These are phyloP conservation scores for Rhizopogon roseolus DNA, from an alignment of 768 basidiomycete genomes.

Conservation along the genomic window DNA sequence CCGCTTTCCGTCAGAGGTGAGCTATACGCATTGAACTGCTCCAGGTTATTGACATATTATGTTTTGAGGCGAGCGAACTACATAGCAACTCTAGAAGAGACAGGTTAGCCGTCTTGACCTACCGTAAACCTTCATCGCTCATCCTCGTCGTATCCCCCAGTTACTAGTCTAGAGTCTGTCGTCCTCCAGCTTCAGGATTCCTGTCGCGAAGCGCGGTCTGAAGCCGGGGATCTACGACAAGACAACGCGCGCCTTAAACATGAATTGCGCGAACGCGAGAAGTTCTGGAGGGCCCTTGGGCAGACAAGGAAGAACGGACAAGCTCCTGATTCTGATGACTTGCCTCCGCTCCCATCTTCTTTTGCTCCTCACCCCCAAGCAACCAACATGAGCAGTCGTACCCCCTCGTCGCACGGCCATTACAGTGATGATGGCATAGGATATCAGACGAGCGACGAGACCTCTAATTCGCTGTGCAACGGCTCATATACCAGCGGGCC, in stretches of 20 bases:
- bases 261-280: conserved; percentile 69
- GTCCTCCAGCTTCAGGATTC: conserved; percentile 82
- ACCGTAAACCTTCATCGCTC: conserved; percentile 3
- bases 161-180: conserved; percentile 81
- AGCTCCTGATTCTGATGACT: conserved; percentile 46
- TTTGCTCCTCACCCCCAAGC: conserved; percentile 31
- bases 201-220: conserved; percentile 60
- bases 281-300: conserved; percentile 66
- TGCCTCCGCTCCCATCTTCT: conserved; percentile 44
- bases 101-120: conserved; percentile 36
- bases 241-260: conserved; percentile 62
- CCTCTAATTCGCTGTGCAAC: conserved; percentile 35
- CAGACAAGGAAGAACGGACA: conserved; percentile 57
- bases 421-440: conserved; percentile 38
- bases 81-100: conserved; percentile 83
- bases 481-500: conserved; percentile 39
- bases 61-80: conserved; percentile 62
- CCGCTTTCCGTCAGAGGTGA: conserved; percentile 69
- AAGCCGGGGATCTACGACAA: conserved; percentile 57
- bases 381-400: conserved; percentile 27
- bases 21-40: neutral
- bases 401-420: conserved; percentile 33
- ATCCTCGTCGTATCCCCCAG: conserved; percentile 31
- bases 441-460: conserved; percentile 48
- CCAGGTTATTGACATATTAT: conserved; percentile 8